Base-by-base conservation (phyloP, 495 filamentous ascomycete species). In the Lasiosphaeriaceae sp. region DNA sequence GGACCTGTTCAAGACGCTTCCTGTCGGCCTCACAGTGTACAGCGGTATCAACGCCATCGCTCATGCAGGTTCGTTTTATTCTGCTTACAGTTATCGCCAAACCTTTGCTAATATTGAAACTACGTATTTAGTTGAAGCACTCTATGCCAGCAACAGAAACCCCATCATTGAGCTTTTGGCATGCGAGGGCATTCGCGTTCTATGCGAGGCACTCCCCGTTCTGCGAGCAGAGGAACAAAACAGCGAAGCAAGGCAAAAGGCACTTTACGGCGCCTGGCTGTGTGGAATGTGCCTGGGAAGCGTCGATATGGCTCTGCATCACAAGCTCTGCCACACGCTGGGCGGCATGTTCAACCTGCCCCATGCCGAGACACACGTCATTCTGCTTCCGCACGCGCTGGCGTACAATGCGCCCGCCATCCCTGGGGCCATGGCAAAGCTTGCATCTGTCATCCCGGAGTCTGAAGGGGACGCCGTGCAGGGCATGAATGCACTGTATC, bases 41-140 rank as follows among this genome's bases (percentile, higher is more conserved):
- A 86, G 83, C 52, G 85, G 85, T 56, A 77, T 89, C 22, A 89
- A 89, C 66, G 86, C 86, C 0, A 87, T 88, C 73, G 85, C 86
- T 16, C 86, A 89, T 70, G 79, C 68, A 75, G 47, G 47, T 34
- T n/a, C 7, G 47, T 50, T 1, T 14, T 11, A 2, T 16, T 31
- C 19, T 50, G 12, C 16, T 50, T 11, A 16, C 9, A 12, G 2
- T 14, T 29, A 1, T 19, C 5, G 31, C 26, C 1, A 4, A 14
- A 23, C n/a, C n/a, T n/a, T n/a, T n/a, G 22, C 1, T 47, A 47
- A 22, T 16, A 47, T 9, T 5, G 4, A 8, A 22, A 3, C 46
- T 16, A 9, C 47, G 3, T 31, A 9, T n/a, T 17, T n/a, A 50
- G 85, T 86, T 41, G 86, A 89, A 69, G 84, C 85, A 7, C 74